Base-by-base conservation (phyloP, 164 flowering plant genomes). In the Taxillus chinensis region DNA sequence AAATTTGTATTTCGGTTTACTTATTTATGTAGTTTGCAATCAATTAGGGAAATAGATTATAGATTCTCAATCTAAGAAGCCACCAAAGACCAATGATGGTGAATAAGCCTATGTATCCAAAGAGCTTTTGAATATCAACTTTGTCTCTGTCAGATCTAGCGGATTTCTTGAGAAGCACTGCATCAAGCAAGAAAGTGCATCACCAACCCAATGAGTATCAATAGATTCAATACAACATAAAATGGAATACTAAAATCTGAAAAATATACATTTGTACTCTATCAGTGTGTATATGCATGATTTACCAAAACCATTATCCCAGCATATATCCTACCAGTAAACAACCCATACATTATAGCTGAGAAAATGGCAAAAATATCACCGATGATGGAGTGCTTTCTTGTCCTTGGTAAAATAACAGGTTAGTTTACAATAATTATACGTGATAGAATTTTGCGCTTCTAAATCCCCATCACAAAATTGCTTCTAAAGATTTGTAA, bases 61-160 rank as follows among this genome's bases (percentile, higher is more conserved):
- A 14, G 42, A 14, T 8, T 38, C 40, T 6, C 7, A 11, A 39
- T 60, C 17, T 17, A 86, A 85, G 75, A 13, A 86, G 80, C 88
- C 91, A 86, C 88, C 91, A 83, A 63, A 83, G 76, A 64, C 83
- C 79, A 52, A 86, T 55, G 63, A 85, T 74, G 15, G 79, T 65
- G 57, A 83, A 82, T 55, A 86, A 72, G 48, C 91, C 88, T 17
- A 83, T 75, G 65, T 76, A 86, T 49, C 88, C 91, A 52, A 83
- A 83, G 60, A 78, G 66, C 68, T 79, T 86, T 51, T 82, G 85
- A 60, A 83, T 77, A 62, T 83, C 91, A 56, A 76, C 73, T 65
- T 79, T 83, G 49, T 79, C 80, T 62, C 77, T 85, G 72, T 75
- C 83, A 43, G 79, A 72, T 15, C 87, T 88, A 64, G 81, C 65